Conservation (phyloP, 1,284 basidiomycete species). For the Puccinia triticina region DNA sequence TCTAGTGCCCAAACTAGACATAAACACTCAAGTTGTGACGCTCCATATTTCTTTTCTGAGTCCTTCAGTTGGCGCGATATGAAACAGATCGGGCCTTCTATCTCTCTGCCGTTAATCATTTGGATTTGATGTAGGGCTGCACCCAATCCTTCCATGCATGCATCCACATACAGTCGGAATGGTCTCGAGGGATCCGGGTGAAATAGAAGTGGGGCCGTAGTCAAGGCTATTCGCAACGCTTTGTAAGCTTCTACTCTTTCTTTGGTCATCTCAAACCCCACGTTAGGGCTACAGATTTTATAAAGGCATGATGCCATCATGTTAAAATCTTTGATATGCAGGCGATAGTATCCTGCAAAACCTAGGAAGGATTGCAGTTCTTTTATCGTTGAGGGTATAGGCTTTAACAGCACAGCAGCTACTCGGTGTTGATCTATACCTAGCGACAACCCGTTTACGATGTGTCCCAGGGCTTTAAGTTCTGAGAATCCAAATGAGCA, state of each 20-base stretch:
- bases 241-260: slow-evolving; percentile 22
- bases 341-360: not conserved
- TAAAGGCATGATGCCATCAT: too few relatives aligned
- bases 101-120: too few relatives aligned
- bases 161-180: not conserved
- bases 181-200: not conserved
- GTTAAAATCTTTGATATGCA: not conserved
- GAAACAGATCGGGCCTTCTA: too few relatives aligned
- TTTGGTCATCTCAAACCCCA: not conserved
- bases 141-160: too few relatives aligned
- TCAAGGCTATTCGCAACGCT: not conserved
- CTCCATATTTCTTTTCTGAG: too few relatives aligned
- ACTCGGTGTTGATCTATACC: slow-evolving; percentile 17
- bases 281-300: not conserved
- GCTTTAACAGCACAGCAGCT: not conserved
- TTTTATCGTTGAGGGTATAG: not conserved
- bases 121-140: too few relatives aligned
- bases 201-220: not conserved
- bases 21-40: too few relatives aligned
- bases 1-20: too few relatives aligned
- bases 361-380: slow-evolving; percentile 8
- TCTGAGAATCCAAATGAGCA: too few relatives aligned
- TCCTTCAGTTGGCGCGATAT: too few relatives aligned
- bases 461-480: not conserved
- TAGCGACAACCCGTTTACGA: not conserved